Percentiles rank a stretch among this genome's conserved stretches.
Evolutionary conservation across 2,329 filamentous ascomycete genomes (phyloP).

Genomic region (Colletotrichum paranaense): DNA sequence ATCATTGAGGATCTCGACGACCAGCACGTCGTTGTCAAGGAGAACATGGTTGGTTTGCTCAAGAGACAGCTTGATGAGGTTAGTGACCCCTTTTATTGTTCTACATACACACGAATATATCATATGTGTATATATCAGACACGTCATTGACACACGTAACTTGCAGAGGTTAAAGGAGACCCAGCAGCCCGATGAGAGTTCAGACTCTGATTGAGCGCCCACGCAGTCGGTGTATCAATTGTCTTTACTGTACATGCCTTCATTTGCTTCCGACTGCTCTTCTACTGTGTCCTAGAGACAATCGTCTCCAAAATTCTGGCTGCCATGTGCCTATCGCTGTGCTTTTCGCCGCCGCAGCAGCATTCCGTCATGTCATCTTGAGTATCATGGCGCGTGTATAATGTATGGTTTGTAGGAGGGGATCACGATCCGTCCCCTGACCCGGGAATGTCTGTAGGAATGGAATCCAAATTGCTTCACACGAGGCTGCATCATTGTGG

Average conservation of each 20-base stretch:
- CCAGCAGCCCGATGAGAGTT: conserved; percentile 62
- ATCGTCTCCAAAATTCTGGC: not conserved
- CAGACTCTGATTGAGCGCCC: conserved; percentile 57
- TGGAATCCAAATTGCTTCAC: not conserved
- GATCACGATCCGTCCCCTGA: not conserved
- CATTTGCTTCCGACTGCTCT: not conserved
- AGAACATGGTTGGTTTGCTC: conserved; percentile 75
- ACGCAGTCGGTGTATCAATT: not conserved
- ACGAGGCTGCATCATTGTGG: not conserved
- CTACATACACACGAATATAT: not conserved
- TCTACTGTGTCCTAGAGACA: not conserved
- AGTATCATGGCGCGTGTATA: not conserved
- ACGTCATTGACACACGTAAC: not conserved
- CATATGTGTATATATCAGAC: too few species aligned
- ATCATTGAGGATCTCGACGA: conserved; percentile 87
- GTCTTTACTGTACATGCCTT: not conserved
- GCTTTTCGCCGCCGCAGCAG: not conserved
- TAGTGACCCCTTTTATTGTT: conserved; percentile 41
- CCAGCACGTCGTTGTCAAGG: conserved; percentile 79
- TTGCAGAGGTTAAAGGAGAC: conserved; percentile 62
- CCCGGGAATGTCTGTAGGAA: not conserved
- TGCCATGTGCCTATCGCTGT: conserved; percentile 10
- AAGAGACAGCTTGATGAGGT: conserved; percentile 78
- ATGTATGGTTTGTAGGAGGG: not conserved
- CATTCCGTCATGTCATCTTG: not conserved